phyloP scores from a whole-genome alignment of 139 green algal species.

The Yamagishiella unicocca region DNA sequence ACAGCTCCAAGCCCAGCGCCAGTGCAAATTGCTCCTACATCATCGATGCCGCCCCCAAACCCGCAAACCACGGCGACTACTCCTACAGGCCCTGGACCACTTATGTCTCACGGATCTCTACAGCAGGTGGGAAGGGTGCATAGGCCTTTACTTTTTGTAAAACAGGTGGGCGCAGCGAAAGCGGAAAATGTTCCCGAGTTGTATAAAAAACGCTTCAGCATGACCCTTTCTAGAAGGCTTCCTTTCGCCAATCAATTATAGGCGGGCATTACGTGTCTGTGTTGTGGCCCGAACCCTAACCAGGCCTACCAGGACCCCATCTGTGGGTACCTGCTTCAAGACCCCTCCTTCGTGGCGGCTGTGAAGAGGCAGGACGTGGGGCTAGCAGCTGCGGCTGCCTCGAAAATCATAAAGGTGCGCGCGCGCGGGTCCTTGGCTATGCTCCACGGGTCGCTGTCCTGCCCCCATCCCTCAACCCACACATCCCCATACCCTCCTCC shows the following conservation, averaged over 20 bases:
- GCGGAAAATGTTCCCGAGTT: background rate
- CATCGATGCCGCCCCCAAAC: background rate
- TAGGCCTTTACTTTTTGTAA: background rate
- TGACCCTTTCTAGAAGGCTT: background rate
- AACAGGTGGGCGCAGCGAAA: background rate
- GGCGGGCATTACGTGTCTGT: too few relatives aligned
- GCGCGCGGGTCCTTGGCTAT: background rate
- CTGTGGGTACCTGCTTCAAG: background rate
- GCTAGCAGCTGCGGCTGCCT: background rate
- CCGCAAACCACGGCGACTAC: background rate
- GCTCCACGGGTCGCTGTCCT: background rate
- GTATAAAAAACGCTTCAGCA: background rate
- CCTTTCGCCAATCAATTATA: background rate
- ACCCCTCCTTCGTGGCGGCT: conserved; percentile 2
- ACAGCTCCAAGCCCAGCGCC: background rate
- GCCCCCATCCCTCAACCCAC: background rate
- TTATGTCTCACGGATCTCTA: background rate
- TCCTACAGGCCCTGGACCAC: background rate
- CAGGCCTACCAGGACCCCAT: conserved; percentile 28
- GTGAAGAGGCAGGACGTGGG: background rate
- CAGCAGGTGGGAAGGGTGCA: background rate
- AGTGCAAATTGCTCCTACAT: background rate
- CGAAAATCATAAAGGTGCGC: conserved; percentile 17
- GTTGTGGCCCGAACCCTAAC: too few relatives aligned
- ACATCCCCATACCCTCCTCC: background rate